Conservation (phyloP, 331 rosid species). For the Rosa hybrid region DNA sequence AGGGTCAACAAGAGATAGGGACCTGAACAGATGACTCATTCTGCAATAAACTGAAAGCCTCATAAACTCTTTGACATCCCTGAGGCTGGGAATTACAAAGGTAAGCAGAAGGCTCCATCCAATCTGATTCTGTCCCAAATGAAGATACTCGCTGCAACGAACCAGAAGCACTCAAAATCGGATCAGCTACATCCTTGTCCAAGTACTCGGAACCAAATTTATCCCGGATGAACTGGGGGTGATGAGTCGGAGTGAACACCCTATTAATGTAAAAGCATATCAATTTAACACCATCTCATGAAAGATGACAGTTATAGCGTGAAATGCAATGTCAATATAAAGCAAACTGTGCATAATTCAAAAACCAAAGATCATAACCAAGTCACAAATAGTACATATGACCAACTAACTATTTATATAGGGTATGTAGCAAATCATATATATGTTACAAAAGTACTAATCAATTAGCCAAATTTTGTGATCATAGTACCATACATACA, state of each 20-base stretch:
- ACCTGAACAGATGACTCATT: slow-evolving; percentile 78
- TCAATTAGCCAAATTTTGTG: neutral
- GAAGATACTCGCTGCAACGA: slow-evolving; percentile 33
- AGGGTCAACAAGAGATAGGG: slow-evolving; percentile 16
- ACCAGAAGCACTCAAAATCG: slow-evolving; percentile 22
- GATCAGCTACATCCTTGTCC: slow-evolving; percentile 32
- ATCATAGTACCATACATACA: neutral
- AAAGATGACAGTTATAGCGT: neutral
- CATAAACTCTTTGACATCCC: slow-evolving; percentile 44
- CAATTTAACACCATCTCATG: slow-evolving; percentile 1
- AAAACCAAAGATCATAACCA: neutral
- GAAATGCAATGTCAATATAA: neutral
- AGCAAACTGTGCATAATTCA: neutral
- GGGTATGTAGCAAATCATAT: neutral
- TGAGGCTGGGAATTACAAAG: slow-evolving; percentile 32
- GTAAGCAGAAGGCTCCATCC: slow-evolving; percentile 61
- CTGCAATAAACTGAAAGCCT: slow-evolving; percentile 67
- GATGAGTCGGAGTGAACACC: slow-evolving; percentile 39
- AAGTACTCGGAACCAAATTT: slow-evolving; percentile 22
- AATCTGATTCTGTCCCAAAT: slow-evolving; percentile 47
- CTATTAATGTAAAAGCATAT: slow-evolving; percentile 32
- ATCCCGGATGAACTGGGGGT: slow-evolving; percentile 33
- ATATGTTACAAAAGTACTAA: neutral
- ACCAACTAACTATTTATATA: neutral
- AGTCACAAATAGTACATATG: neutral